Conservation (phyloP, 2,329 filamentous ascomycete genomes). For the Myriosclerotinia scirpicola region DNA sequence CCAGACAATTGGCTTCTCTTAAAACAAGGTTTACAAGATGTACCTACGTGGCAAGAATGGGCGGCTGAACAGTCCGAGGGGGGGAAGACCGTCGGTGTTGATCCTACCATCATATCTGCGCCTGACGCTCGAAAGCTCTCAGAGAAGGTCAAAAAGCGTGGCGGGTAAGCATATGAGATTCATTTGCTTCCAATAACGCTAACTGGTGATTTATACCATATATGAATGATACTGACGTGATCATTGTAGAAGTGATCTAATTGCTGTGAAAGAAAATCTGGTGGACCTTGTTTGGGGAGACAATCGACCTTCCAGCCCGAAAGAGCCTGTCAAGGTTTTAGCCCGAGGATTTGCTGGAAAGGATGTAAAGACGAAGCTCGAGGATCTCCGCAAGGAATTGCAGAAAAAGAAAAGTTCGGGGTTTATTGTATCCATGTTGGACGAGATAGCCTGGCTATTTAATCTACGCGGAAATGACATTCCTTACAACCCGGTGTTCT, state of each 20-base stretch:
- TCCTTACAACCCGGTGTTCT: slow-evolving; percentile 97
- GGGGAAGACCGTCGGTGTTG: slow-evolving; percentile 86
- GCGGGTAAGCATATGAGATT: slow-evolving; percentile 54
- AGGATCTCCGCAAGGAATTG: slow-evolving; percentile 84
- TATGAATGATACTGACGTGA: slow-evolving; percentile 10
- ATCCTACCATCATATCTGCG: slow-evolving; percentile 81
- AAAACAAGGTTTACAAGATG: slow-evolving; percentile 90
- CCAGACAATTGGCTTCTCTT: slow-evolving; percentile 77
- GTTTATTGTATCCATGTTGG: slow-evolving; percentile 90
- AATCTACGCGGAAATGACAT: slow-evolving; percentile 95
- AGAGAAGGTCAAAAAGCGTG: slow-evolving; percentile 84
- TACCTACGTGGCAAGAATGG: slow-evolving; percentile 98
- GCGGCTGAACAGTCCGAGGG: slow-evolving; percentile 79
- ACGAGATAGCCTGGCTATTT: slow-evolving; percentile 98
- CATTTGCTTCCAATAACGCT: background rate
- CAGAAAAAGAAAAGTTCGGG: slow-evolving; percentile 85
- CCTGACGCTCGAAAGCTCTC: slow-evolving; percentile 71
- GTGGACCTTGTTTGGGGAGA: slow-evolving; percentile 87
- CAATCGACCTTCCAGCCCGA: slow-evolving; percentile 70
- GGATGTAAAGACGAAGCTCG: slow-evolving; percentile 76
- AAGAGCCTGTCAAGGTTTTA: slow-evolving; percentile 72
- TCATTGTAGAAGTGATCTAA: slow-evolving; percentile 51
- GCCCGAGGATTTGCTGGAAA: slow-evolving; percentile 76
- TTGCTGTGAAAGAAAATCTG: slow-evolving; percentile 76
- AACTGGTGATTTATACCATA: background rate